Conservation (phyloP, 2,329 filamentous ascomycete species). For the Colletotrichum sp. region DNA sequence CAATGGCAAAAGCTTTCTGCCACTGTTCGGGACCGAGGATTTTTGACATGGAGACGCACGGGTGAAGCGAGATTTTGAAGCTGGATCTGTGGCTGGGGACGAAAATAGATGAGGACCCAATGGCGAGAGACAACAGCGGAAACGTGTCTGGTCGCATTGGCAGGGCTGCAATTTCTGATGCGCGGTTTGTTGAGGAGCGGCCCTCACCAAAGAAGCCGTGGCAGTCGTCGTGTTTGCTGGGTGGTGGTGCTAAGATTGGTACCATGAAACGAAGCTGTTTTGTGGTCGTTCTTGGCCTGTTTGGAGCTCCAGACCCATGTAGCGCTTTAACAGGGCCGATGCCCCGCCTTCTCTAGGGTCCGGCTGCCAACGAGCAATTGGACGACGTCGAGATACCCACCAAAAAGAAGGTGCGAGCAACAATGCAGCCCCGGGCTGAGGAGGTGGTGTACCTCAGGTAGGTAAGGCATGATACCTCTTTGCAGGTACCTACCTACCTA, state of each 20-base stretch:
- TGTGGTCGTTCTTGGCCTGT: background rate
- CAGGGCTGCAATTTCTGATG: conserved; percentile 11
- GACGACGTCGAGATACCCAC: conserved; percentile 9
- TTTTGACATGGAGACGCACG: background rate
- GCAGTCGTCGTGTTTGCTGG: background rate
- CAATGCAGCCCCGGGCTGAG: background rate
- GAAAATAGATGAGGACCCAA: conserved; percentile 6
- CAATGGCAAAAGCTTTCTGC: background rate
- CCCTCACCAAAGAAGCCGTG: conserved; percentile 14
- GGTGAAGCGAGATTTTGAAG: background rate
- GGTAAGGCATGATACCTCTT: background rate
- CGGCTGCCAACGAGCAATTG: background rate
- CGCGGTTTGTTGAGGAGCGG: conserved; percentile 18
- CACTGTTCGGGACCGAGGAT: background rate
- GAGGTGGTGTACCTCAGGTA: background rate
- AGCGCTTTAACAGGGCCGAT: conserved; percentile 15
- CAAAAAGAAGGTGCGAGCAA: conserved; percentile 16
- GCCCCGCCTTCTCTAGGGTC: background rate
- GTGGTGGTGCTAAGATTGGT: conserved; percentile 6
- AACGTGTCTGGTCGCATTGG: conserved; percentile 15
- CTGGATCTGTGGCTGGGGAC: background rate
- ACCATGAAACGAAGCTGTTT: conserved; percentile 12
- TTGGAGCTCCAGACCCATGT: conserved; percentile 1
- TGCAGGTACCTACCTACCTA: background rate
- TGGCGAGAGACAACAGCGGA: conserved; percentile 2